Base-by-base conservation (phyloP, 345 rosid species). In the Moringa oleifera region DNA sequence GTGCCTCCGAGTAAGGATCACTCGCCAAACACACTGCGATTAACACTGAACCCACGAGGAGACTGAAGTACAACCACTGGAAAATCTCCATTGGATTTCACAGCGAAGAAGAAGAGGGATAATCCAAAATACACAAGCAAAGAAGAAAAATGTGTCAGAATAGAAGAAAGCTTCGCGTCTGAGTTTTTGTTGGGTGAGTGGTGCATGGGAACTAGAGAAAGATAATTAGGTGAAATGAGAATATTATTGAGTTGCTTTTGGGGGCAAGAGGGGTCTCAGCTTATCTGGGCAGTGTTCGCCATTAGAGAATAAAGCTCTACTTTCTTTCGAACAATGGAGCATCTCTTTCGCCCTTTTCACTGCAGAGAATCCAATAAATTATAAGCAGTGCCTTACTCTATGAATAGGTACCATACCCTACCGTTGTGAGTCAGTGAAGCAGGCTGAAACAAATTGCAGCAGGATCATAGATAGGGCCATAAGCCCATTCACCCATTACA, bases 201-300 rank as follows among this genome's bases (percentile, higher is more conserved):
- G 68, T 84, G 86, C 90, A 82, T 84, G 87, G 87, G 87, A 72
- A 86, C 71, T 78, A 74, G 87, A 71, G 84, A 82, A 84, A 80
- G 85, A 11, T 33, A 11, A 77, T 73, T 66, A 64, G 72, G 66
- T 69, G 81, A 74, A 25, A 57, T 23, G 57, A 67, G 74, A 74
- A 76, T 70, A 76, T 60, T 25, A 71, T 72, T 68, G 67, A n/a
- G n/a, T 75, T 72, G 75, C n/a, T n/a, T n/a, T n/a, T 28, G 61
- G 71, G 74, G 67, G 68, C 73, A 76, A 64, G 54, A 53, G 65
- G 74, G 85, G 83, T 33, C 52, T 33, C 61, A 28, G 68, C 67
- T 70, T 71, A 77, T 65, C 61, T 70, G 55, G 61, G 73, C 70
- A 62, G 55, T 81, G 86, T 73, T 75, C 22, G 78, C 81, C 84